Evolutionary conservation across 768 basidiomycete species (phyloP), one percentile per base, ranked within the genome.

Genomic region (Mycena chlorophos): DNA sequence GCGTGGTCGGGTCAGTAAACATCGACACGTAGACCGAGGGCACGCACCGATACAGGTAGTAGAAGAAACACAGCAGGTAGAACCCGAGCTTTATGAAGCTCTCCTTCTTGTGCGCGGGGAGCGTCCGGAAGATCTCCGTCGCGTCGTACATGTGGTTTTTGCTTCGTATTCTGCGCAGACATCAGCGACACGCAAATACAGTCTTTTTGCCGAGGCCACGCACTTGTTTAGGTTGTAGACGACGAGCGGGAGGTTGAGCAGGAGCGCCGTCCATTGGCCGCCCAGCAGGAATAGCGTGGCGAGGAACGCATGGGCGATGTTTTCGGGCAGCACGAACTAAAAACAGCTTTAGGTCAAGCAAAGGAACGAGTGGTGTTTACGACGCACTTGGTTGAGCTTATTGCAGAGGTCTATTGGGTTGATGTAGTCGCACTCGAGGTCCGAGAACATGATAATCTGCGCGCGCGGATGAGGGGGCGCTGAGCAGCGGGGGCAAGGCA

Each of bases 391-490:
- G 71, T 98, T 98, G 66, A 98, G 87, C 79, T 97, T 98, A 77
- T 98, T 98, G 77, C 97, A 98, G 34, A 98, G 87, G 74, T 99
- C 97, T 84, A 99, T 99, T 50, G 97, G 97, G 75, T 99, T 99
- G 80, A 98, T 96, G 77, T 98, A 98, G 82, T 97, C 94, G 80
- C 94, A 97, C 77, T 98, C 96, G 69, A 98, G 78, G 77, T 98
- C 97, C 40, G 94, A 97, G 80, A 98, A 98, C 96, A 98, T 98
- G 79, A 99, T 98, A 68, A 99, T 98, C 96, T 98, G 65, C 50
- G 38, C 20, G 31, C 28, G 30, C 17, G 26, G 45, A 51, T 40
- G 37, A 43, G 51, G n/a, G 27, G 13, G 27, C 4, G 17, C 5
- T 43, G 25, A 25, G 46, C 8, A 22, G 3, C 34, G 34, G 26